Base-by-base conservation (phyloP, 352 stramenopile genomes). In the Globisporangium viniferum region DNA sequence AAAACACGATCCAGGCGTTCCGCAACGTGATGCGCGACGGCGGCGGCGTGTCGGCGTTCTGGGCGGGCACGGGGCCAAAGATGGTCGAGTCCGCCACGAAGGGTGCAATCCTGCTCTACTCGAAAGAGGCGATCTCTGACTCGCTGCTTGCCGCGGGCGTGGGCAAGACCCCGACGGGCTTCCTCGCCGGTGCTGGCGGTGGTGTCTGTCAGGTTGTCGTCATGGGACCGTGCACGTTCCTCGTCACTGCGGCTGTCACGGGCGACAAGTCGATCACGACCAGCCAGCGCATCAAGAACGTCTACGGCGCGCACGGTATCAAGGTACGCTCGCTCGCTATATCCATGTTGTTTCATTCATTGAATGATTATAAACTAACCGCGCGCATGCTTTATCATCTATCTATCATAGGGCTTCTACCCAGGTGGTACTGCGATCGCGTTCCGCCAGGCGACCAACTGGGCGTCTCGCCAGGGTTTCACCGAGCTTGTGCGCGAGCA, bases 21-120 rank as follows among this genome's bases (percentile, higher is more conserved):
- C 72, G 77, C 64, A 97, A 96, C 68, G 89, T 97, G 36, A 95
- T 96, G 84, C 84, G 82, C 55, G 80, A 95, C 39, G 89, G 89
- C 63, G 84, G 84, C 67, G 91, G 91, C 57, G 74, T 93, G 20
- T 72, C 71, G 33, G 89, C 90, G 31, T 97, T 97, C 71, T 97
- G 91, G 91, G 86, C 86, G 2, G 91, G 91, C 57, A 95, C 87
- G 15, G 87, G 88, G 3, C 88, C 91, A 55, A 97, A 97, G 84
- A 96, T 97, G 88, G 89, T 97, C 66, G 91, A 97, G 76, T 95
- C 86, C 10, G 89, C 87, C 24, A 90, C 88, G 66, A 97, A 97
- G 69, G 91, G 91, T 46, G 90, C 89, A 29, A 96, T 97, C 72
- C 72, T 97, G 64, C 81, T 97, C 46, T 97, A 85, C 73, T 92